Evolutionary conservation across 805 yeast genomes (phyloP).

Genomic region (Yarrowia sp.): DNA sequence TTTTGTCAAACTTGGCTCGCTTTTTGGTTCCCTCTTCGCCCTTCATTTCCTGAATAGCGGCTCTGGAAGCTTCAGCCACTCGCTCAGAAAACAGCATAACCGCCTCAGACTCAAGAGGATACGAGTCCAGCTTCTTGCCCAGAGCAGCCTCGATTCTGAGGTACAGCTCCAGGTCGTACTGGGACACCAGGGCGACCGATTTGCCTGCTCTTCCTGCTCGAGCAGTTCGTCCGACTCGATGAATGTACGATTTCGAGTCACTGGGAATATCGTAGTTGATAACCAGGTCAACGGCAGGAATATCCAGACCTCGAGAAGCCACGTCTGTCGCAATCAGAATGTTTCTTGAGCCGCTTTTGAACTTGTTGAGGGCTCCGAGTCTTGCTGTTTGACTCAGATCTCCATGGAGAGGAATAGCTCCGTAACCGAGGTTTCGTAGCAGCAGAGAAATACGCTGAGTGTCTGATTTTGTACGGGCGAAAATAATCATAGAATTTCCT

Average conservation of each 20-base stretch:
- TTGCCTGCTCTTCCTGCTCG: conserved; percentile 93
- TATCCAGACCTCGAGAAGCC: conserved; percentile 96
- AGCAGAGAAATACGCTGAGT: conserved; percentile 85
- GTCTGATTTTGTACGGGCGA: conserved; percentile 93
- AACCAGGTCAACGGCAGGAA: conserved; percentile 86
- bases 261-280: conserved; percentile 91
- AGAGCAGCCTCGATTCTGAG: conserved; percentile 85
- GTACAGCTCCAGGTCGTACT: conserved; percentile 87
- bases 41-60: conserved; percentile 77
- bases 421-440: conserved; percentile 75
- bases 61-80: conserved; percentile 88
- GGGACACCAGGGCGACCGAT: conserved; percentile 81
- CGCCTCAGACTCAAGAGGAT: conserved; percentile 69
- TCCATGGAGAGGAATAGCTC: conserved; percentile 92
- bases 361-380: conserved; percentile 84
- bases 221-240: conserved; percentile 97
- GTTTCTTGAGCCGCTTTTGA: conserved; percentile 89
- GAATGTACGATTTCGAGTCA: conserved; percentile 93
- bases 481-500: conserved; percentile 85
- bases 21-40: conserved; percentile 47
- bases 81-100: conserved; percentile 76
- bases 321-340: conserved; percentile 94
- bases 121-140: conserved; percentile 75
- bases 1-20: conserved; percentile 42
- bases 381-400: conserved; percentile 93